phyloP scores from a whole-genome alignment of 768 basidiomycete genomes.

The Macrolepiota albuminosa region DNA sequence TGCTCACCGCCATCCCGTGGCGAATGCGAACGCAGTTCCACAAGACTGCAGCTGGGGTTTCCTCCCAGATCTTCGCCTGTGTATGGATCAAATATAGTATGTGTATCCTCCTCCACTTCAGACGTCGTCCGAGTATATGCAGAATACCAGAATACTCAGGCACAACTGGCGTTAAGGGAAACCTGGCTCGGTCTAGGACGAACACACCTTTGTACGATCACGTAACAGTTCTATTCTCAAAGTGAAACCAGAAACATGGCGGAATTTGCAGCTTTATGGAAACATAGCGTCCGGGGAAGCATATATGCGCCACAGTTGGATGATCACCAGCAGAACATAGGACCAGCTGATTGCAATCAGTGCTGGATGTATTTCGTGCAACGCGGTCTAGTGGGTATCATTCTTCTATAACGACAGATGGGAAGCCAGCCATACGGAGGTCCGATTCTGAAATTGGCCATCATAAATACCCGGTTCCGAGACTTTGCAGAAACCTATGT shows the following conservation, averaged over 20 bases:
- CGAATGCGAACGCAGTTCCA: background rate
- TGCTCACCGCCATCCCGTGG: background rate
- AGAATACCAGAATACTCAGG: background rate
- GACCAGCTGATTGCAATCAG: background rate
- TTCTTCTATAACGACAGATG: no score
- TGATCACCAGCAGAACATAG: background rate
- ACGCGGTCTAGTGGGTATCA: background rate
- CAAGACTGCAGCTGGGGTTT: background rate
- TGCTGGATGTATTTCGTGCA: background rate
- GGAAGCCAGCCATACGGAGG: background rate
- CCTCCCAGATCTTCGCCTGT: background rate
- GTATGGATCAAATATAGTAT: background rate
- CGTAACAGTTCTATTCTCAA: background rate
- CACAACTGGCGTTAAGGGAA: background rate
- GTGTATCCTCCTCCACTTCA: background rate
- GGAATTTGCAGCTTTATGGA: background rate
- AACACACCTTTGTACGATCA: background rate
- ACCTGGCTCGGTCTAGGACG: background rate
- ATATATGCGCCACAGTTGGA: background rate
- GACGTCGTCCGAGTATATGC: background rate
- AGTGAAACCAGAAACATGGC: background rate
- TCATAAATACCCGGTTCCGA: no score
- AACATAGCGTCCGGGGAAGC: background rate
- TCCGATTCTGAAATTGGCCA: background rate
- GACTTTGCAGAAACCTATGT: background rate